Percentiles rank a stretch among this genome's conserved stretches.
Evolutionary conservation across 2,329 filamentous ascomycete species (phyloP).

Genomic region (Phialophora macrospora): DNA sequence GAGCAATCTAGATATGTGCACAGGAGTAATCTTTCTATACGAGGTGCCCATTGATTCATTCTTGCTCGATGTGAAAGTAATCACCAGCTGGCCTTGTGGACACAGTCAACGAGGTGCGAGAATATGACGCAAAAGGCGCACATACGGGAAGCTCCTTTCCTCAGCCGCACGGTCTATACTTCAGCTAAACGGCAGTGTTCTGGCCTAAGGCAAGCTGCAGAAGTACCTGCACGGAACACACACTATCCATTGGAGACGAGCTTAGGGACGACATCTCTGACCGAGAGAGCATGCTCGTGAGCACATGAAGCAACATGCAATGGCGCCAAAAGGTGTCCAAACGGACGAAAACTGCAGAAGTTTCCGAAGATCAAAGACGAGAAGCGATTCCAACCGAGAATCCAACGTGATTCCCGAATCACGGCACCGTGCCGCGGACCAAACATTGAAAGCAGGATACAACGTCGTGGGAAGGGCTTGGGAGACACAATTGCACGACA

Average conservation of each 20-base stretch:
- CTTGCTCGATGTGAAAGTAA: background rate
- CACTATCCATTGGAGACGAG: background rate
- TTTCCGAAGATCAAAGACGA: background rate
- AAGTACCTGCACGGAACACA: background rate
- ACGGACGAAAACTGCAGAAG: background rate
- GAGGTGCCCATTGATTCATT: background rate
- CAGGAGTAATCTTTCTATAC: background rate
- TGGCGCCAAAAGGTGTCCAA: background rate
- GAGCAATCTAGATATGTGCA: background rate
- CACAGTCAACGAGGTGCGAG: background rate
- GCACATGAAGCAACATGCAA: background rate
- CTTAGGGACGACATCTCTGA: background rate
- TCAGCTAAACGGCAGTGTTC: background rate
- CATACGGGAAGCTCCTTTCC: background rate
- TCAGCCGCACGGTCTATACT: constrained; percentile 4
- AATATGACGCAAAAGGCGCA: background rate
- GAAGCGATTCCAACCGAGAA: background rate
- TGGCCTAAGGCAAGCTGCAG: background rate
- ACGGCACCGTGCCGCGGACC: background rate
- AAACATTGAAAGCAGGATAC: background rate
- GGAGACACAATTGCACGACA: background rate
- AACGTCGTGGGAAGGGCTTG: background rate
- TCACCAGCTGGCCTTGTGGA: background rate
- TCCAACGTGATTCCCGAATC: background rate
- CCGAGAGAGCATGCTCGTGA: background rate